Percentiles rank a stretch among this genome's conserved stretches.
Evolutionary conservation across 2,329 filamentous ascomycete species (phyloP).

Genomic region (Macrophomina pseudophaseolina): DNA sequence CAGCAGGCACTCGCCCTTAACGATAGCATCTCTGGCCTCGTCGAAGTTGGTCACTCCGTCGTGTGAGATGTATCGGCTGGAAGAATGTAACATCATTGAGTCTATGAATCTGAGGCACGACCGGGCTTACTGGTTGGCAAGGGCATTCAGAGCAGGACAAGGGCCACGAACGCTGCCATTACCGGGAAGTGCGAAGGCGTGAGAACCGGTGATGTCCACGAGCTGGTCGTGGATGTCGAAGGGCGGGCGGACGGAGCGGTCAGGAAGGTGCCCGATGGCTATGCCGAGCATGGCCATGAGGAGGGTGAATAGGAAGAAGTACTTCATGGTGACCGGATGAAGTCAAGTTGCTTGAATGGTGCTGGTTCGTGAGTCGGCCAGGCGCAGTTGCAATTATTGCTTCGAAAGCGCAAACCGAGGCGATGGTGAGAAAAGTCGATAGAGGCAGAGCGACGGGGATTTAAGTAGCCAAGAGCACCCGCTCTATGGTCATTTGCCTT

Average conservation of each 20-base stretch:
- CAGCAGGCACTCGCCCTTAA: slow-evolving; percentile 38
- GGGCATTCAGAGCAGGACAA: slow-evolving; percentile 12
- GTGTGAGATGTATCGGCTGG: background rate
- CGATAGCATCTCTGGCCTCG: slow-evolving; percentile 10
- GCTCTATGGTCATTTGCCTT: too few relatives aligned
- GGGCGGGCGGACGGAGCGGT: background rate
- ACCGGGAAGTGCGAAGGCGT: background rate
- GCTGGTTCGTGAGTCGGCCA: too few relatives aligned
- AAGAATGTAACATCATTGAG: background rate
- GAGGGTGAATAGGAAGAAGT: background rate
- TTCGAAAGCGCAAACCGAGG: background rate
- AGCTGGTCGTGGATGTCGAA: background rate
- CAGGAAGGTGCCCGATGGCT: background rate
- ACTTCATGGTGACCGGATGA: background rate
- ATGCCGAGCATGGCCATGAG: background rate
- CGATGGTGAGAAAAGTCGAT: background rate
- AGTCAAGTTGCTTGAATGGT: too few relatives aligned
- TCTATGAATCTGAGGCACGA: background rate
- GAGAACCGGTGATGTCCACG: background rate
- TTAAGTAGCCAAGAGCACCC: background rate
- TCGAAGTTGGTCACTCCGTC: background rate
- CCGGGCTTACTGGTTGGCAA: slow-evolving; percentile 22
- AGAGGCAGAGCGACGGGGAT: background rate
- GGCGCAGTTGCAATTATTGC: background rate
- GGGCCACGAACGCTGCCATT: slow-evolving; percentile 3